Conservation (phyloP, 164 flowering plant species). For the Magnolia sinica region DNA sequence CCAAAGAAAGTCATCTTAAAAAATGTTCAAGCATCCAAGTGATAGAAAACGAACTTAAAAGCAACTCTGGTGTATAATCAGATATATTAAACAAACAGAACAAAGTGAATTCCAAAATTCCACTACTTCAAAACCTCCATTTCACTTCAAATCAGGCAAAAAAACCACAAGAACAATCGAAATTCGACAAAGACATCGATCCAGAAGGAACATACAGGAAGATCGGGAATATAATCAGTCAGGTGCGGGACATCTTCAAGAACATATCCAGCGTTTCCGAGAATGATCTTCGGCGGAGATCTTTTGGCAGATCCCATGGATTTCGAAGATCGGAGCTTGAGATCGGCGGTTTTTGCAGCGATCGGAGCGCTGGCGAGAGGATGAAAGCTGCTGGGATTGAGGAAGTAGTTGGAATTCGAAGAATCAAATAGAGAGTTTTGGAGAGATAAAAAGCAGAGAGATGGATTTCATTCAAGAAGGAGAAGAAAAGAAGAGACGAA, state of each 20-base stretch:
- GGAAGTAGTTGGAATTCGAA: too few relatives aligned
- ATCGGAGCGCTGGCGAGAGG: not conserved
- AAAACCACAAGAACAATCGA: not conserved
- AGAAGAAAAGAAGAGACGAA: not conserved
- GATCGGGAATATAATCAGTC: constrained; percentile 48
- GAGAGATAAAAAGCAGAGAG: constrained; percentile 1
- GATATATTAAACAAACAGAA: not conserved
- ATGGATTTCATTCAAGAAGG: constrained; percentile 1
- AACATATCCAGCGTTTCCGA: constrained; percentile 42
- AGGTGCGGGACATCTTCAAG: constrained; percentile 71
- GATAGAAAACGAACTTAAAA: not conserved
- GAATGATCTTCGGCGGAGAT: constrained; percentile 30
- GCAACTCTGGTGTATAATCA: not conserved
- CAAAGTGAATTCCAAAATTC: not conserved
- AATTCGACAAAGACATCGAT: not conserved
- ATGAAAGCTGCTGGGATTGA: not conserved
- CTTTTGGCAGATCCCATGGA: constrained; percentile 3
- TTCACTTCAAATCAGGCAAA: not conserved
- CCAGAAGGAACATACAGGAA: constrained; percentile 32
- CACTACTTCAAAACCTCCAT: not conserved
- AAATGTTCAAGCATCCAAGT: not conserved
- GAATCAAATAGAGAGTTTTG: constrained; percentile 5
- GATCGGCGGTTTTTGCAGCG: not conserved
- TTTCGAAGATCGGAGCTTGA: not conserved
- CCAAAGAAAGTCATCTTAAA: not conserved